Evolutionary conservation across 2,329 filamentous ascomycete species (phyloP), one percentile per base, ranked within the genome.

Genomic region (Curvularia eragrostidis): DNA sequence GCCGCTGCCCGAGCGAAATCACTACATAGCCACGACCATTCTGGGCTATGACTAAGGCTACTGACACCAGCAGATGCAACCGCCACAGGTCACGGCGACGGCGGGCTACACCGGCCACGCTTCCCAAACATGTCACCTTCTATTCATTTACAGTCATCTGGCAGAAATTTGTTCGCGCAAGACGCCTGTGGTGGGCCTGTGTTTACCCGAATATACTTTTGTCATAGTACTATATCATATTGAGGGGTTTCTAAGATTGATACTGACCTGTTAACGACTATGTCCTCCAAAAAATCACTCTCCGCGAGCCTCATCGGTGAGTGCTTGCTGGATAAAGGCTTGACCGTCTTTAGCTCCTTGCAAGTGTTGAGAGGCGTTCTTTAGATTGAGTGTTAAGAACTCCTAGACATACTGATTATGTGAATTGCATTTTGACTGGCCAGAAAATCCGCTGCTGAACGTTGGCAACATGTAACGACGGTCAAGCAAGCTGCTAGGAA

Each of bases 1-100:
- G 41, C 86, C 83, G 56, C 82, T 80, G 3, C 69, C 77, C 18
- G 78, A 79, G n/a, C 71, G 72, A 7, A 64, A 65, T 10, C 63
- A 71, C 64, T 71, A 68, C 58, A 60, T 71, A 47, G 39, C 77
- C 75, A 76, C 51, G 65, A 77, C 47, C 80, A 81, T 60, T 28
- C 30, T 28, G 6, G 48, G 48, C 23, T 60, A 60, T 39, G 46
- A 50, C 21, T 10, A 46, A 9, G 19, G 30, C 18, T 58, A 51
- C 48, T 77, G 77, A 41, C 75, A 78, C 46, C 75, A 78, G 51
- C 68, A 75, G 2, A 49, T 75, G 56, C 47, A 56, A 41, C 46
- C 54, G 1, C 58, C 54, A 4, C 59, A 64, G 10, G 56, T 19
- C 28, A 48, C 36, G 44, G 44, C 61, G 6, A 60, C 65, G 26